Percentiles rank a stretch among this genome's conserved stretches.
These are phyloP conservation scores for Peniophora sp. DNA, from an alignment of 1,284 basidiomycete genomes.

Conservation along the genomic window DNA sequence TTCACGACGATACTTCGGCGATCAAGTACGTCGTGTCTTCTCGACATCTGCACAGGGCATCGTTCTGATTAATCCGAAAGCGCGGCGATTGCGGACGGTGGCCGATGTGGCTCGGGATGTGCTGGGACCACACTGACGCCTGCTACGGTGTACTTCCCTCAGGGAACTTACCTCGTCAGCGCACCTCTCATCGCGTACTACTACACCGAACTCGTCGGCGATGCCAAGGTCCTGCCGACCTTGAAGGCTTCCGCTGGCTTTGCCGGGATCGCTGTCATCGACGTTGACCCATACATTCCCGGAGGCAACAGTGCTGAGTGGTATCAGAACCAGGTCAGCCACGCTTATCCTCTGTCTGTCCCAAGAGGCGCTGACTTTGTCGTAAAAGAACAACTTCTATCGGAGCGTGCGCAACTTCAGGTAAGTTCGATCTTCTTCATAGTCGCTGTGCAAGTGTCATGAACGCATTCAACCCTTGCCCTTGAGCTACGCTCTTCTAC, in stretches of 20 bases:
- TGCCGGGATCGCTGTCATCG: slow-evolving; percentile 60
- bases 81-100: slow-evolving; percentile 45
- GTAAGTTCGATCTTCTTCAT: too few relatives aligned
- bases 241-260: slow-evolving; percentile 51
- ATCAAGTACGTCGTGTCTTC: slow-evolving; percentile 41
- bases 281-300: slow-evolving; percentile 50
- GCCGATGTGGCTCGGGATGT: slow-evolving; percentile 51
- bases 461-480: too few relatives aligned
- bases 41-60: background rate
- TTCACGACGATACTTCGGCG: slow-evolving; percentile 61
- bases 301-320: slow-evolving; percentile 43
- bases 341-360: too few relatives aligned
- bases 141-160: slow-evolving; percentile 51
- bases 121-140: slow-evolving; percentile 41
- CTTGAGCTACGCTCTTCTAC: too few relatives aligned
- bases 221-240: slow-evolving; percentile 52
- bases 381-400: slow-evolving; percentile 69
- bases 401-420: slow-evolving; percentile 58
- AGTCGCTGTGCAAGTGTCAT: too few relatives aligned
- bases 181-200: slow-evolving; percentile 58
- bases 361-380: too few relatives aligned
- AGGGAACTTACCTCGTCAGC: slow-evolving; percentile 52
- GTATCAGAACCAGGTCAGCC: slow-evolving; percentile 52
- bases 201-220: slow-evolving; percentile 62
- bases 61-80: slow-evolving; percentile 20